Base-by-base conservation (phyloP, 2,329 filamentous ascomycete genomes). In the Pseudopithomyces chartarum region DNA sequence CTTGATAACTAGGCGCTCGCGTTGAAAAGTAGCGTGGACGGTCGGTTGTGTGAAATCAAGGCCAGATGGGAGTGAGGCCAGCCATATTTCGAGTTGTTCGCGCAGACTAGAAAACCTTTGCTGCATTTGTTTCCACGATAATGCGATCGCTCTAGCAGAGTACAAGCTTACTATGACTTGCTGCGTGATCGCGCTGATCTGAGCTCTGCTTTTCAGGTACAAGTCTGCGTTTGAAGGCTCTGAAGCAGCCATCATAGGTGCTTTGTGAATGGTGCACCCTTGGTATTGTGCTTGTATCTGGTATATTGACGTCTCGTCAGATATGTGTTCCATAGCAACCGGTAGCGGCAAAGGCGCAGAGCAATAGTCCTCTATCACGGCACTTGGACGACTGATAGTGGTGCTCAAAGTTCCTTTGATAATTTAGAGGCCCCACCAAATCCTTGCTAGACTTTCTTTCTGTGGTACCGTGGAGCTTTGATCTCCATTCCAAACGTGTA, bases 371-470 rank as follows among this genome's bases (percentile, higher is more conserved):
- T 69, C 59, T 8, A 60, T 54, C 19, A 77, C 66, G 6, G 67
- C 61, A 19, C 66, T 68, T 20, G 76, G 71, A 12, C 76, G 68
- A 0, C 76, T 76, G 8, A 70, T 73, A 34, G 77, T 70, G 2
- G 69, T 58, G 19, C 70, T 68, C 6, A 78, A 53, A 1, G 72
- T 54, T 20, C 65, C 64, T 54, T 78, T 76, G 19, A 76, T 45
- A 1, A 65, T 67, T 39, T 72, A 70, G 8, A 78, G 51, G 20
- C 70, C 68, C 71, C 76, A 77, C 76, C 76, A 79, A 17, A 73
- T 65, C 19, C 68, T 66, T 17, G 69, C 63, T 33, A 71, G 54
- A 4, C 61, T 62, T 54, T 76, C 74, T 55, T 66, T 73, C 20
- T 64, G 55, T 11, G 57, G 42, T 3, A 57, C 46, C 6, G 55